These are phyloP conservation scores for Uronychia setigera DNA, from an alignment of 73 alveolate genomes.

Conservation along the genomic window DNA sequence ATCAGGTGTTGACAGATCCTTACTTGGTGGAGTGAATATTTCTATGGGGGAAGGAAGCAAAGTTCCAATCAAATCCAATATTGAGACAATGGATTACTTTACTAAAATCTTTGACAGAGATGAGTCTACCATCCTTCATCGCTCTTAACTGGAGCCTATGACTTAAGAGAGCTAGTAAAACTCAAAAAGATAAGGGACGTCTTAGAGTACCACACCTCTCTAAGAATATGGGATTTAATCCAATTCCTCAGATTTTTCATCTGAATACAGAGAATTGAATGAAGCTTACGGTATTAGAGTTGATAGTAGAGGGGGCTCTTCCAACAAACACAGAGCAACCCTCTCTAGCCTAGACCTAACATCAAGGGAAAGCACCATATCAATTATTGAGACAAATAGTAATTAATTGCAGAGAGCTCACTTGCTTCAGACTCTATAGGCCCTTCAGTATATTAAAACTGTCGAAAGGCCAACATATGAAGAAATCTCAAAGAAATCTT, in stretches of 20 bases:
- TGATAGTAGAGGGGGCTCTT: no score
- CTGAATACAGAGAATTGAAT: no score
- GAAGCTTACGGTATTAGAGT: no score
- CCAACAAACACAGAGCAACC: not conserved
- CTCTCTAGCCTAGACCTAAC: not conserved
- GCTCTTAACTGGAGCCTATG: not conserved
- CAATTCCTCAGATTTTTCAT: no score
- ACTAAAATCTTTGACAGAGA: not conserved
- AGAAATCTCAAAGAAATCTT: not conserved
- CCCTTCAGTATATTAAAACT: not conserved
- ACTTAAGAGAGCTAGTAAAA: no score
- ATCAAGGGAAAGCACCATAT: not conserved
- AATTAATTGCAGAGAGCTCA: not conserved
- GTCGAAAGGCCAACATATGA: not conserved
- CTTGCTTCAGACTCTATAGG: not conserved
- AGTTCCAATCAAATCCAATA: not conserved
- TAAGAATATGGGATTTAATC: no score
- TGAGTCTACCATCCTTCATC: not conserved
- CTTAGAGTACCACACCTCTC: no score
- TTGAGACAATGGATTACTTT: not conserved
- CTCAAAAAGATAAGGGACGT: no score
- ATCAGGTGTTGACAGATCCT: not conserved
- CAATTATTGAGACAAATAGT: not conserved
- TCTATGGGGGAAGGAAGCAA: not conserved
- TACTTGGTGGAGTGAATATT: no score